Evolutionary conservation across 352 stramenopile species (phyloP).

Genomic region (Globisporangium echinulatum): DNA sequence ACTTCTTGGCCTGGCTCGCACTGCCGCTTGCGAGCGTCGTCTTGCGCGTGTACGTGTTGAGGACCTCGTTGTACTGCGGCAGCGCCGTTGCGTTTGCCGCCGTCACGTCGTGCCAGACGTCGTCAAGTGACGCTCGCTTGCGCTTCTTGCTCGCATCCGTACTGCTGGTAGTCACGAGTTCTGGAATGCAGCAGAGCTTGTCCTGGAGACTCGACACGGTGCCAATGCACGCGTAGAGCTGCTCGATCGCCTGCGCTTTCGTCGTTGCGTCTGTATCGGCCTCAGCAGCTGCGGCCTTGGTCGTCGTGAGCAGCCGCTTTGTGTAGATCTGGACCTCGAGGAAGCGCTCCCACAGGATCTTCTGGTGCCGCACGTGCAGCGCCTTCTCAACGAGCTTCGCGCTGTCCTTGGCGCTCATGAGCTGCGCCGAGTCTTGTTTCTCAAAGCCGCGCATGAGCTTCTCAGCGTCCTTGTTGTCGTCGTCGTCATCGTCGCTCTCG

Average conservation of each 20-base stretch:
- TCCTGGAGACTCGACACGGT: conserved; percentile 50
- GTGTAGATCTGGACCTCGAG: conserved; percentile 85
- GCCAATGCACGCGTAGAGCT: conserved; percentile 64
- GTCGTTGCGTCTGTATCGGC: conserved; percentile 19
- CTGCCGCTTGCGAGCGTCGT: conserved; percentile 41
- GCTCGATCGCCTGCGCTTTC: conserved; percentile 29
- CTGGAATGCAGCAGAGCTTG: conserved; percentile 60
- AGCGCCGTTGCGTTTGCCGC: conserved; percentile 37
- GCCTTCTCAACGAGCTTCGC: conserved; percentile 74
- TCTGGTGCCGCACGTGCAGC: conserved; percentile 76
- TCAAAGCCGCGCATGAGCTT: conserved; percentile 73
- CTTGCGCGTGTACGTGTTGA: conserved; percentile 75
- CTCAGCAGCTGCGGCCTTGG: conserved; percentile 22
- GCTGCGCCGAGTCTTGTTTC: conserved; percentile 66
- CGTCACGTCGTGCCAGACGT: conserved; percentile 46
- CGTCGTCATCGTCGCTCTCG: conserved; percentile 26
- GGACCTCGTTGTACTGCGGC: conserved; percentile 76
- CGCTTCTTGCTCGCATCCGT: conserved; percentile 44
- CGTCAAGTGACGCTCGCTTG: conserved; percentile 40
- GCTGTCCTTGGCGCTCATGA: conserved; percentile 75
- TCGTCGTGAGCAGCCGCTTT: conserved; percentile 57
- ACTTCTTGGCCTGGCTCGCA: conserved; percentile 71
- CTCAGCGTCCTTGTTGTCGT: conserved; percentile 54
- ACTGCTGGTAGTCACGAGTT: conserved; percentile 21
- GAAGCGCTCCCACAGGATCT: conserved; percentile 78